Evolutionary conservation across 2,329 filamentous ascomycete genomes (phyloP).

Genomic region (Aspergillus flavus): DNA sequence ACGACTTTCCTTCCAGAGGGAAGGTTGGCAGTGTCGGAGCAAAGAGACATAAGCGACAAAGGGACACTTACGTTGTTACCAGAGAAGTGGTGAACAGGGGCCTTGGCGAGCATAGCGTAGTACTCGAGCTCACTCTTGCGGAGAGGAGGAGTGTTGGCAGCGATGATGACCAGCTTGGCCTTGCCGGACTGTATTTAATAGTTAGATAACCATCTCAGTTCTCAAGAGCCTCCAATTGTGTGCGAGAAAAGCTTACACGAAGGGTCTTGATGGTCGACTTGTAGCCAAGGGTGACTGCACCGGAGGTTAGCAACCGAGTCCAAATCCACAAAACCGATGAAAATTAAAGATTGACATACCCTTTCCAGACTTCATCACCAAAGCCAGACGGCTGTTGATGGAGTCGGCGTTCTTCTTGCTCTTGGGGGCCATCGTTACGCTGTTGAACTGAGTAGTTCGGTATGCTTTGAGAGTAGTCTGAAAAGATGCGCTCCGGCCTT

Average conservation of each 20-base stretch:
- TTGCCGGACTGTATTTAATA: conserved; percentile 67
- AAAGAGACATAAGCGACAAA: conserved; percentile 7
- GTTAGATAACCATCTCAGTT: background rate
- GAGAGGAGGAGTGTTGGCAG: conserved; percentile 95
- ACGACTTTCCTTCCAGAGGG: background rate
- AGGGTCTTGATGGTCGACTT: conserved; percentile 88
- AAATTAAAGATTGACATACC: conserved; percentile 26
- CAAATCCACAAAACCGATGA: background rate
- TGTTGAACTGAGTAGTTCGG: conserved; percentile 31
- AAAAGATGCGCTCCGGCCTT: conserved; percentile 24
- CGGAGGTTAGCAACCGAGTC: conserved; percentile 13
- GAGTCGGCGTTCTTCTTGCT: conserved; percentile 79
- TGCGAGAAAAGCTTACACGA: conserved; percentile 48
- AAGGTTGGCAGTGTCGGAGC: background rate
- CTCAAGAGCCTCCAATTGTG: background rate
- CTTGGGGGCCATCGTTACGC: conserved; percentile 65
- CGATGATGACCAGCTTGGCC: conserved; percentile 97
- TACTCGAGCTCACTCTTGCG: conserved; percentile 97
- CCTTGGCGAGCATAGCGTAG: conserved; percentile 91
- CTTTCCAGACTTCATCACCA: conserved; percentile 65
- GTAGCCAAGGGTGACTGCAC: conserved; percentile 79
- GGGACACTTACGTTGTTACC: conserved; percentile 92
- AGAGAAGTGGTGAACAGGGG: conserved; percentile 93
- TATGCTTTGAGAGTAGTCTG: conserved; percentile 12
- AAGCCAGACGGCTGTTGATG: conserved; percentile 71